Evolutionary conservation across 306 rosid genomes (phyloP), one percentile per base, ranked within the genome.

Genomic region (Delonix regia): DNA sequence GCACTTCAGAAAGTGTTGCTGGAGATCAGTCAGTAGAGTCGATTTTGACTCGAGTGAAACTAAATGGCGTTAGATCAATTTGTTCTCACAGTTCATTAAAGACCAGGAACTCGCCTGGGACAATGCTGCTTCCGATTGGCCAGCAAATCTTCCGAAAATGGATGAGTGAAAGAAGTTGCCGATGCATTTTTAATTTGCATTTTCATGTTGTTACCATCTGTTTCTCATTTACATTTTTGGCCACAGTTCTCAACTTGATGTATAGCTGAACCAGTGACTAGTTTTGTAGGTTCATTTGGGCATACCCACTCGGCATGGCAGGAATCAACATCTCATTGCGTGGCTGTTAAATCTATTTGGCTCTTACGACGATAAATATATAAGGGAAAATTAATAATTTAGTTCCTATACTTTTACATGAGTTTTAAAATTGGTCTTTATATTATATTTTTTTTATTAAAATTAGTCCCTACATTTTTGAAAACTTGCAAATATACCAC

Each of bases 1-100:
- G 97, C 98, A 52, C 96, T 95, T 63, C 89, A 86, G 78, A 92
- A 91, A 72, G 86, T 92, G 45, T 44, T 88, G 64, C 71, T 69
- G 34, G 98, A 91, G 77, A 83, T 90, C 69, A 83, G 63, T 81
- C 82, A 78, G 33, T 69, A 67, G 55, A 51, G 38, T 57, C 9
- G 39, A 49, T 52, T 65, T 8, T 76, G 66, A 61, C 9, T 75
- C 42, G 4, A 62, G 30, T 45, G 71, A 47, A 42, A 15, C 15
- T 39, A 19, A 39, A 57, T 4, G 42, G 25, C 10, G 59, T 10
- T 14, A 4, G 12, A 53, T 27, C 45, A n/a, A 6, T 48, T 4
- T 19, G 18, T 28, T 49, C 42, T 30, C 8, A 19, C 34, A 21
- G 36, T 33, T 30, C 52, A n/a, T 34, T 55, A 7, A 11, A 2